Evolutionary conservation across 108 stramenopile species (phyloP).

Genomic region (Cyclotella atomus): DNA sequence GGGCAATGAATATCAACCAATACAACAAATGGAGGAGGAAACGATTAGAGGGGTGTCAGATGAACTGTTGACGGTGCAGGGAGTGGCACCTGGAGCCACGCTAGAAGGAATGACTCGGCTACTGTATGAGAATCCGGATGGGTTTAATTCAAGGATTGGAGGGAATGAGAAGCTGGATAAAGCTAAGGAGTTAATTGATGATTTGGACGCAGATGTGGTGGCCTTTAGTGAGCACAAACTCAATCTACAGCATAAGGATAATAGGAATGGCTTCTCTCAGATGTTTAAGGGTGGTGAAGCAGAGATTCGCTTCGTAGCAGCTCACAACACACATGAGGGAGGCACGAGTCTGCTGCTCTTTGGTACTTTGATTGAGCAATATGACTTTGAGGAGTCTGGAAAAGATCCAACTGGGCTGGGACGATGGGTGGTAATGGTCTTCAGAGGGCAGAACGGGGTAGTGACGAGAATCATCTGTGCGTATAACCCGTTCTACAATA

Average conservation of each 20-base stretch:
- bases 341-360: not conserved
- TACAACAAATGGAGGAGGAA: no score
- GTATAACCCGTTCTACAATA: not conserved
- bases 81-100: not conserved
- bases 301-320: not conserved
- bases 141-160: not conserved
- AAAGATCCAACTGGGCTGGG: not conserved
- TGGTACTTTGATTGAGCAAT: not conserved
- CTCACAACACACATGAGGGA: not conserved
- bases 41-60: not conserved
- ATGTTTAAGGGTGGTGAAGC: not conserved
- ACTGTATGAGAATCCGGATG: not conserved
- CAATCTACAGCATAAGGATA: not conserved
- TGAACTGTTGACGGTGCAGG: not conserved
- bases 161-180: constrained; percentile 1
- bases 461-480: not conserved
- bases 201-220: constrained; percentile 1
- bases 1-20: not conserved
- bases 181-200: not conserved
- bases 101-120: not conserved
- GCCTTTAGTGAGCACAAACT: constrained; percentile 4
- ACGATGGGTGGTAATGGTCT: not conserved
- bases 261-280: not conserved
- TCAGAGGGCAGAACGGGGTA: not conserved
- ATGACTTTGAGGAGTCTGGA: not conserved